These are phyloP conservation scores for sunflower (Helianthus annuus) DNA, from an alignment of 129 eudicot species.

Conservation along the genomic window DNA sequence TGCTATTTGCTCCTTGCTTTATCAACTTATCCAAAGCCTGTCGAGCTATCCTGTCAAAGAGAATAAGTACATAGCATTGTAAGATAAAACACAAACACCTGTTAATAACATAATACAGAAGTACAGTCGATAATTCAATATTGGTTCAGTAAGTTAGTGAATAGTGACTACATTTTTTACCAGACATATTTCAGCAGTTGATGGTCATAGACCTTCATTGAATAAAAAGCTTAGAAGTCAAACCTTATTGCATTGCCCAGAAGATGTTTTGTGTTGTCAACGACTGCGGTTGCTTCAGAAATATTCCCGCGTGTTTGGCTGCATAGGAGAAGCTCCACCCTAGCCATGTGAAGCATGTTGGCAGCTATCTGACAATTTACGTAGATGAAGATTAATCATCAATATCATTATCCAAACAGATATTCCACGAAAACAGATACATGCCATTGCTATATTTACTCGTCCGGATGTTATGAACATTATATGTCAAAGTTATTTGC, in stretches of 20 bases:
- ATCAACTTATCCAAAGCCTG: constrained; percentile 37
- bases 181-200: neutral
- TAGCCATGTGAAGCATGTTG: constrained; percentile 71
- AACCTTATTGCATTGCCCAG: constrained; percentile 62
- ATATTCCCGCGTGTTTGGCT: constrained; percentile 34
- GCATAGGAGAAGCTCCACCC: constrained; percentile 53
- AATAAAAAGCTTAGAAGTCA: neutral
- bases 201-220: neutral
- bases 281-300: constrained; percentile 50
- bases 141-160: neutral
- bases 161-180: neutral
- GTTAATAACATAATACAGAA: neutral
- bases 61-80: neutral
- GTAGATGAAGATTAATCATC: constrained; percentile 3
- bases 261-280: constrained; percentile 60
- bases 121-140: neutral
- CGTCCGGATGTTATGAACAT: neutral
- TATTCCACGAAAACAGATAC: neutral
- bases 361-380: constrained; percentile 53
- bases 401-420: neutral
- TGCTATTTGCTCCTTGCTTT: constrained; percentile 37
- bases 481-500: constrained; percentile 11
- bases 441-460: neutral
- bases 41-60: constrained; percentile 55
- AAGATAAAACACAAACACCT: neutral